phyloP scores from a whole-genome alignment of 352 stramenopile species.

The Blastocystis sp. region DNA sequence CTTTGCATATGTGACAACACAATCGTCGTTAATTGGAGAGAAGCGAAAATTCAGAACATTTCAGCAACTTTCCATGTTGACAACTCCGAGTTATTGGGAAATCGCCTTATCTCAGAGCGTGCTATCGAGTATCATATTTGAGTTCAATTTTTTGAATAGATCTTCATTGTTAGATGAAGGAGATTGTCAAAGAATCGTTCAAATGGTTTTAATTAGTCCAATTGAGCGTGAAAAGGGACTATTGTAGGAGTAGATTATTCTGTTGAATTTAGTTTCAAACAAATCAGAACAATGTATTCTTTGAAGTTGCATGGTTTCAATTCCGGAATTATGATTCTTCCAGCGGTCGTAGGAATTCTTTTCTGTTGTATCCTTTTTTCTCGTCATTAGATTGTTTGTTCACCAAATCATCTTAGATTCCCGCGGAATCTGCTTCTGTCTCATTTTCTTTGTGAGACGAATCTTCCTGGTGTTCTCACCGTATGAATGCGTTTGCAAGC shows the following conservation, averaged over 20 bases:
- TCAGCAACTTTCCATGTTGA: background rate
- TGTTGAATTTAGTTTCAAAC: background rate
- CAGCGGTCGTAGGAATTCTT: too few species aligned
- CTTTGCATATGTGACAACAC: too few species aligned
- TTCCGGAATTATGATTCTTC: too few species aligned
- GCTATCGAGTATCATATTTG: background rate
- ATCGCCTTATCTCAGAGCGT: background rate
- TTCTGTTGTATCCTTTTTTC: too few species aligned
- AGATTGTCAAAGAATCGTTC: background rate
- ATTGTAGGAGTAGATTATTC: background rate
- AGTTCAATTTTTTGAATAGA: background rate
- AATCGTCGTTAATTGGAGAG: background rate
- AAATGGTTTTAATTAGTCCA: background rate
- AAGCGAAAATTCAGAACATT: background rate
- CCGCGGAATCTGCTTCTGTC: too few species aligned
- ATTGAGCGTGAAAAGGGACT: background rate
- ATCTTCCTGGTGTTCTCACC: too few species aligned
- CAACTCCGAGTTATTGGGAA: background rate
- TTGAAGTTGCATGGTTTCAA: too few species aligned
- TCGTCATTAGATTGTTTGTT: too few species aligned
- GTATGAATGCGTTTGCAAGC: conserved; percentile 7
- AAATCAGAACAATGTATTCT: background rate
- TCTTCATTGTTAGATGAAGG: background rate
- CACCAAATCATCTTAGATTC: too few species aligned
- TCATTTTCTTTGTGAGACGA: too few species aligned